These are phyloP conservation scores for Xerocomus minutiporus DNA, from an alignment of 1,284 basidiomycete genomes.

Conservation along the genomic window DNA sequence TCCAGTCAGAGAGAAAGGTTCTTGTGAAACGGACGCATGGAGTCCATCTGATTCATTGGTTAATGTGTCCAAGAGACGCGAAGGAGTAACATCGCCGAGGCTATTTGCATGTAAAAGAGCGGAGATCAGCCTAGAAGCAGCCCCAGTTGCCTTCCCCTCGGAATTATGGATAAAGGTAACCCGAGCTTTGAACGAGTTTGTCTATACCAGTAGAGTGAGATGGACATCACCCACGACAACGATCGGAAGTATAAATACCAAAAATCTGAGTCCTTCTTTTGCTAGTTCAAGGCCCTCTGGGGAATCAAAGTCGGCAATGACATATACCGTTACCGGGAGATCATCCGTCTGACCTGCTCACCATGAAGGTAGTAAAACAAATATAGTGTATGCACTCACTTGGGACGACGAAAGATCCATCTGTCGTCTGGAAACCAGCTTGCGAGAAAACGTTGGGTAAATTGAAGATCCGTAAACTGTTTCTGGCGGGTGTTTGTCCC, in stretches of 20 bases:
- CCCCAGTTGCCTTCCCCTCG: conserved; percentile 10
- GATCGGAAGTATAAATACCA: conserved; percentile 43
- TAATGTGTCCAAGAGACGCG: conserved; percentile 19
- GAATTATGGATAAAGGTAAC: conserved; percentile 68
- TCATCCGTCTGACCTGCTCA: conserved; percentile 31
- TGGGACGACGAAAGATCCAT: conserved; percentile 24
- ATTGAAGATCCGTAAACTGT: conserved; percentile 22
- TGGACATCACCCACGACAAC: conserved; percentile 4
- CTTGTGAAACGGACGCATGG: conserved; percentile 27
- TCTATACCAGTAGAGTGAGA: conserved; percentile 31
- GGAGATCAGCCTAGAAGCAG: conserved; percentile 14
- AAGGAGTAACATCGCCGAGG: conserved; percentile 14
- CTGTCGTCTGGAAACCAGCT: conserved; percentile 13
- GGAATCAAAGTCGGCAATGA: conserved; percentile 80
- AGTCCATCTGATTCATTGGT: not conserved
- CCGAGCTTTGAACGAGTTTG: conserved; percentile 42
- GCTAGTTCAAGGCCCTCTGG: conserved; percentile 53
- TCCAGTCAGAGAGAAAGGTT: conserved; percentile 36
- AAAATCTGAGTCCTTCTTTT: conserved; percentile 58
- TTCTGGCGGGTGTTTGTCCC: conserved; percentile 12
- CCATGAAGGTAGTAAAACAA: conserved; percentile 3
- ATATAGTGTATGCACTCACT: conserved; percentile 15
- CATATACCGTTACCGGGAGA: conserved; percentile 52
- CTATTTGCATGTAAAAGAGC: conserved; percentile 13
- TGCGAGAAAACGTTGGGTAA: conserved; percentile 24